Evolutionary conservation across 306 rosid species (phyloP).

Genomic region (Quercus agrifolia): DNA sequence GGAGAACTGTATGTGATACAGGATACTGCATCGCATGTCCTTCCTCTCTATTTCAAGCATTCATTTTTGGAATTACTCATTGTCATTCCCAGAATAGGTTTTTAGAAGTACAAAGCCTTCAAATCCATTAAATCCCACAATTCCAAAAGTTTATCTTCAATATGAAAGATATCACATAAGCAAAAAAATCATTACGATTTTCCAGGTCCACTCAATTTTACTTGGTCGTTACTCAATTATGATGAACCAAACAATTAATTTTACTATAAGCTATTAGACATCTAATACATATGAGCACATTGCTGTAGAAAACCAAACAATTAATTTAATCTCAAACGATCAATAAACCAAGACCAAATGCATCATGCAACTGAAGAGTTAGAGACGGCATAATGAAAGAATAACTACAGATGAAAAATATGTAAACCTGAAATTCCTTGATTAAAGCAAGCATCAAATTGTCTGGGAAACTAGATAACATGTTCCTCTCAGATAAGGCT

Average conservation of each 20-base stretch:
- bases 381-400: constrained; percentile 10
- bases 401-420: constrained; percentile 12
- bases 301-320: not conserved
- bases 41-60: too few relatives aligned
- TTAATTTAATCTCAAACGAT: constrained; percentile 1
- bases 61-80: too few relatives aligned
- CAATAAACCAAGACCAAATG: constrained; percentile 29
- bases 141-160: too few relatives aligned
- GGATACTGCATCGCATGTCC: too few relatives aligned
- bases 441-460: constrained; percentile 33
- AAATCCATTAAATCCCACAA: too few relatives aligned
- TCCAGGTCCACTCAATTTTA: not conserved
- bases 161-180: too few relatives aligned
- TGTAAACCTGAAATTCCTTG: constrained; percentile 28
- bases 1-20: too few relatives aligned
- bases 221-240: not conserved
- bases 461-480: constrained; percentile 27
- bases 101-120: too few relatives aligned
- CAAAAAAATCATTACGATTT: not conserved
- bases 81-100: too few relatives aligned
- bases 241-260: not conserved
- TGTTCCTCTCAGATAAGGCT: constrained; percentile 26
- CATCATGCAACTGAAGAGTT: constrained; percentile 38
- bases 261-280: not conserved
- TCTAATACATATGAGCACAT: not conserved